A percentile compares a stretch with the other conserved stretches of the same genome.
Conservation (phyloP, 345 rosid genomes). For the Arabidopsis thaliana region TAIR10.1 NC_003070.9:30367001-30367500, state of each 20-base stretch:
- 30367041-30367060: constrained; percentile 38
- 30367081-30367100: constrained; percentile 42
- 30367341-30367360: constrained; percentile 30
- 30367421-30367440: constrained; percentile 27
- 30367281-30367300: constrained; percentile 40
- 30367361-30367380: constrained; percentile 19
- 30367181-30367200: constrained; percentile 34
- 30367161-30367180: constrained; percentile 35
- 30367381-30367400: constrained; percentile 32
- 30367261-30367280: constrained; percentile 30
- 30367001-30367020: constrained; percentile 45
- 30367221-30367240: constrained; percentile 37
- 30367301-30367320: constrained; percentile 54
- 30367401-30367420: constrained; percentile 49
- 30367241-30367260: constrained; percentile 34
- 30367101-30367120: constrained; percentile 38
- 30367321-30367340: constrained; percentile 19
- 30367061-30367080: constrained; percentile 36
- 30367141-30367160: constrained; percentile 30
- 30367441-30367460: constrained; percentile 48
- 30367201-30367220: constrained; percentile 28
- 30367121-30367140: constrained; percentile 42
- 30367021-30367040: constrained; percentile 50
- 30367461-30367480: constrained; percentile 47
- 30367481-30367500: constrained; percentile 50